Conservation (phyloP, 441 rosid species). For the Aleurites moluccanus region DNA sequence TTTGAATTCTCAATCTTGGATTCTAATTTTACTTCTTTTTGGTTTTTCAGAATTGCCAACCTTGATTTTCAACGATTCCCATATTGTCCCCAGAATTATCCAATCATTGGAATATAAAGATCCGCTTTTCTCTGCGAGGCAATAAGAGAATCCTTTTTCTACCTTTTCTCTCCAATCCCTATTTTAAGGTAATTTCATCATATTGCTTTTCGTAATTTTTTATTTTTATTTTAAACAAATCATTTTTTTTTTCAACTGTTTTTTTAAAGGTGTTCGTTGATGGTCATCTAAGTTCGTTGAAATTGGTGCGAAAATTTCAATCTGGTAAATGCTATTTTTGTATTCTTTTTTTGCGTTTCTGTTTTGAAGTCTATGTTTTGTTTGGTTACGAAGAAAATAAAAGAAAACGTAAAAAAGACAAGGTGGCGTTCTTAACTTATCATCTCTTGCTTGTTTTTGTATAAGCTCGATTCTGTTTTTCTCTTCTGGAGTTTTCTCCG, state of each 20-base stretch:
- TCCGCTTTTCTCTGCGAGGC: background rate
- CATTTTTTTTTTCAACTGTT: background rate
- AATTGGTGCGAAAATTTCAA: background rate
- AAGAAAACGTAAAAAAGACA: background rate
- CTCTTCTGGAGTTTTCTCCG: background rate
- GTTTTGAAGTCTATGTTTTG: background rate
- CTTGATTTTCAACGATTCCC: background rate
- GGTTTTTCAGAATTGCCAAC: background rate
- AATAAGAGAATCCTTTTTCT: background rate
- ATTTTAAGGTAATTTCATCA: background rate
- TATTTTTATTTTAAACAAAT: background rate
- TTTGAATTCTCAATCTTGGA: background rate
- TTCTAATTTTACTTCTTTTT: background rate
- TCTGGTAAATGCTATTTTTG: slow-evolving; percentile 11
- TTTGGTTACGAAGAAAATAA: background rate
- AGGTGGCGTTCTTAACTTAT: background rate
- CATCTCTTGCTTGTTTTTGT: background rate
- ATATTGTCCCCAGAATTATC: background rate
- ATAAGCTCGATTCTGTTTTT: background rate
- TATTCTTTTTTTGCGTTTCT: background rate
- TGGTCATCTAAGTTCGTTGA: slow-evolving; percentile 22
- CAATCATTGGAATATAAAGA: background rate
- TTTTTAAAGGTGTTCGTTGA: slow-evolving; percentile 14
- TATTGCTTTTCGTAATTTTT: background rate
- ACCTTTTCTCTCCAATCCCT: background rate